Base-by-base conservation (phyloP, 352 stramenopile species). In the Thalassiosira hispida region DNA sequence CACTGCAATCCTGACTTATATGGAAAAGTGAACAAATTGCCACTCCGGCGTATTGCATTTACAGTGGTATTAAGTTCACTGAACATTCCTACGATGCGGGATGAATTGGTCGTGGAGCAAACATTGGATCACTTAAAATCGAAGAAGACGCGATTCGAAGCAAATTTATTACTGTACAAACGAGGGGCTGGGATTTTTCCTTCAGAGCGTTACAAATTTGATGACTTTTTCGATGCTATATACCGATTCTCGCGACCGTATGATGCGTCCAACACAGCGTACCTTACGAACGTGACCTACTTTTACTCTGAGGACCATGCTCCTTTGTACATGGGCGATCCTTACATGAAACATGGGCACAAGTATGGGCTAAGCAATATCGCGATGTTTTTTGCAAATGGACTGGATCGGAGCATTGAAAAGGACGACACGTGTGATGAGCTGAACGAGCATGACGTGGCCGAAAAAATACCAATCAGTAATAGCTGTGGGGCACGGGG, bases 291-390 rank as follows among this genome's bases (percentile, higher is more conserved):
- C 22, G 11, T 11, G 12, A 31, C 51, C 20, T 61, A 73, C 22
- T 79, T 73, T 55, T 29, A 18, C 2, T 79, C 71, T 6, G 31
- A 46, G 7, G 35, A 73, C 46, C 62, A 79, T 51, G 29, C 20
- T 12, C 75, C 75, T 12, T 73, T 84, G 20, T 84, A 84, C 55
- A 66, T 81, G 51, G 77, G 77, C 4, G 35, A 80, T 38, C 63
- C 69, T 1, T 81, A 49, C 62, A 77, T 81, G 64, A 69, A 20
- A 55, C 1, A 84, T 51, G 77, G 77, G 8, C 64, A 84, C 51
- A 81, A 84, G 47, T 84, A 84, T 31, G 77, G 70, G 9, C 35
- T 82, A 2, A 59, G 31, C 0, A 84, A 84, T 53, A 77, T 84
- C 27, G 67, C 68, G 16, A 27, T 75, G 12, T 84, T 87, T 60